Conservation (phyloP, 2,329 filamentous ascomycete species). For the Ramularia endophylla region DNA sequence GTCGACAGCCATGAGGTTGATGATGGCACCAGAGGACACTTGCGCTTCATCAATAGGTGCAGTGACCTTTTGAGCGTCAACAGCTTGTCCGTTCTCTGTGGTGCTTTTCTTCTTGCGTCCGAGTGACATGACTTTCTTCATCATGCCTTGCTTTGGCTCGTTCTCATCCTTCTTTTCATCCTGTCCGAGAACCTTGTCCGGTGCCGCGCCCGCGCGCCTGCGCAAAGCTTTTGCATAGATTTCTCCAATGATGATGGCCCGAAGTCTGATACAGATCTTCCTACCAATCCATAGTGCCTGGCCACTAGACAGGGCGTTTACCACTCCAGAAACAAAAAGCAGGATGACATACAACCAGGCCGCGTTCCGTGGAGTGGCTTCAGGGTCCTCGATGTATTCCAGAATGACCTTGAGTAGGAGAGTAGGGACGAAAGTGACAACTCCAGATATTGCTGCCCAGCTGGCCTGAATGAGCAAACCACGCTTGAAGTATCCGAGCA, state of each 20-base stretch:
- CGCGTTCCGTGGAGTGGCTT: constrained; percentile 70
- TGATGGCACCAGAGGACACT: constrained; percentile 94
- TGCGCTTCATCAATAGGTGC: constrained; percentile 50
- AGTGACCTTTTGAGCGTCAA: constrained; percentile 28
- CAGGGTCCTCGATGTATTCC: constrained; percentile 84
- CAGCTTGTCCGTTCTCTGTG: constrained; percentile 32
- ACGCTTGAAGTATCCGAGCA: constrained; percentile 77
- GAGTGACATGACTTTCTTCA: constrained; percentile 48
- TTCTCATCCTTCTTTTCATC: constrained; percentile 38
- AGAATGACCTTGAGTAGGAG: constrained; percentile 85
- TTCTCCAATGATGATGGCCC: constrained; percentile 93
- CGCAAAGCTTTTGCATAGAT: constrained; percentile 95
- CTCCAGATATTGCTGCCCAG: constrained; percentile 72
- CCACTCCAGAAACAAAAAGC: constrained; percentile 73
- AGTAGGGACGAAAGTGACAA: constrained; percentile 88
- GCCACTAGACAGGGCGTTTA: constrained; percentile 76
- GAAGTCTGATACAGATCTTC: constrained; percentile 86
- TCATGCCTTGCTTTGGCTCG: constrained; percentile 32
- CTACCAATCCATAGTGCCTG: constrained; percentile 90
- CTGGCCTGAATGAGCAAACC: constrained; percentile 68
- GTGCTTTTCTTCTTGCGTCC: constrained; percentile 53
- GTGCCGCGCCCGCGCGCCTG: constrained; percentile 72
- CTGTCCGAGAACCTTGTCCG: constrained; percentile 65
- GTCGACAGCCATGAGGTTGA: constrained; percentile 99
- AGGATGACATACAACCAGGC: constrained; percentile 95